Evolutionary conservation across 345 rosid genomes (phyloP), one percentile per base, ranked within the genome.

Genomic region (Hypericum perforatum): DNA sequence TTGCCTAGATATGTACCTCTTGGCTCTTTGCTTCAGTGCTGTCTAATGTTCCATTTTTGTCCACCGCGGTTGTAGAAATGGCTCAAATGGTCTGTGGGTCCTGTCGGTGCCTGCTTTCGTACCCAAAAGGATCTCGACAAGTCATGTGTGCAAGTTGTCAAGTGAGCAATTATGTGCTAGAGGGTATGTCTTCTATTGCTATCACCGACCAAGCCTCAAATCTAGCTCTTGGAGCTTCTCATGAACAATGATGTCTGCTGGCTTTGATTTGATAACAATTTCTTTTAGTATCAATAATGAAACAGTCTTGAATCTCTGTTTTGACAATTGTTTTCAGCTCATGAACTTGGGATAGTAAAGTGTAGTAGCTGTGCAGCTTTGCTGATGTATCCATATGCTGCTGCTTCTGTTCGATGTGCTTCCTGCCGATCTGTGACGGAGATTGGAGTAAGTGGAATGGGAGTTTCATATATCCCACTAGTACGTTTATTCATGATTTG

Each of bases 1-100:
- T 32, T 11, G 9, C 8, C 22, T 46, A 6, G 7, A 46, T 7
- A 45, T n/a, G 5, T 46, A 1, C 29, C 22, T n/a, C 50, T 5
- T 5, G 16, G 0, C 32, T 0, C 22, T 46, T 14, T 1, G 50
- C 22, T 46, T 46, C 22, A 13, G 29, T 46, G 50, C 6, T 10
- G 29, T 46, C 29, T 46, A 0, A 14, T 13, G 8, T n/a, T 13
- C 22, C 29, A 13, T 46, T 46, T 46, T 46, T 14, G 32, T 22
- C 50, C 8, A 32, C 5, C 8, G 15, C 16, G 0, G 32, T 11
- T 43, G 54, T 64, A 87, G 92, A 84, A 49, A 71, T 70, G 73
- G 85, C 69, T 65, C 96, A 87, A 67, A 69, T 91, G 95, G 96
- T 91, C 39, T 88, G 96, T 70, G 98, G 98, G 60, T 85, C 90